Percentiles rank a stretch among this genome's conserved stretches.
Evolutionary conservation across 192 early-diverging fungal genomes (phyloP).

Genomic region (Thoreauomyces humboldtii): DNA sequence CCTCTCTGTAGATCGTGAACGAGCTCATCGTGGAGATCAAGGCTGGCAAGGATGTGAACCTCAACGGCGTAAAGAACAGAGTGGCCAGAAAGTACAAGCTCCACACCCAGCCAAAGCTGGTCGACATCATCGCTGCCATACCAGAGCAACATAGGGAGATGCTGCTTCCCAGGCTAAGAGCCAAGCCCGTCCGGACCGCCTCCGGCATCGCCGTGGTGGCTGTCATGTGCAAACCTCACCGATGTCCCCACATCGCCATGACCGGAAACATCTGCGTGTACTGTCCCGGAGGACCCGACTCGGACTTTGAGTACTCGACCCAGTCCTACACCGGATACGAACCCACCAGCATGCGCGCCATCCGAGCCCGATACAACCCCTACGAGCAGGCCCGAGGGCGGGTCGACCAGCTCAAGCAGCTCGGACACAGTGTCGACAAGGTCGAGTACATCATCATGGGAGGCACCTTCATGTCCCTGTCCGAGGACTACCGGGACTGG

Average conservation of each 20-base stretch:
- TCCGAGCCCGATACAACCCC: constrained; percentile 96
- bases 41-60: constrained; percentile 73
- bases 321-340: constrained; percentile 99
- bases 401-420: constrained; percentile 86
- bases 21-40: constrained; percentile 76
- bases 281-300: constrained; percentile 93
- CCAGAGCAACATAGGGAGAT: constrained; percentile 85
- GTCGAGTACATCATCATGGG: constrained; percentile 99
- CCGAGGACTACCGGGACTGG: constrained; percentile 95
- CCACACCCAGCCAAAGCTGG: constrained; percentile 85
- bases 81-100: constrained; percentile 63
- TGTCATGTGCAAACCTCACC: constrained; percentile 95
- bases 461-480: constrained; percentile 97
- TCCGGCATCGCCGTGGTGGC: constrained; percentile 91
- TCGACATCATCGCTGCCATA: constrained; percentile 98
- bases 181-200: constrained; percentile 96
- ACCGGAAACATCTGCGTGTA: constrained; percentile 99
- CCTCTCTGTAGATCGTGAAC: constrained; percentile 70
- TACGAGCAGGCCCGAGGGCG: constrained; percentile 93
- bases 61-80: constrained; percentile 77
- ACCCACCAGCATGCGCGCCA: constrained; percentile 98
- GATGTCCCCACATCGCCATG: constrained; percentile 99
- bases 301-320: constrained; percentile 99
- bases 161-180: constrained; percentile 85
- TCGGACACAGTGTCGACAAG: constrained; percentile 97